Evolutionary conservation across 2,329 filamentous ascomycete genomes (phyloP), one percentile per base, ranked within the genome.

Genomic region (Aaosphaeria arxii): DNA sequence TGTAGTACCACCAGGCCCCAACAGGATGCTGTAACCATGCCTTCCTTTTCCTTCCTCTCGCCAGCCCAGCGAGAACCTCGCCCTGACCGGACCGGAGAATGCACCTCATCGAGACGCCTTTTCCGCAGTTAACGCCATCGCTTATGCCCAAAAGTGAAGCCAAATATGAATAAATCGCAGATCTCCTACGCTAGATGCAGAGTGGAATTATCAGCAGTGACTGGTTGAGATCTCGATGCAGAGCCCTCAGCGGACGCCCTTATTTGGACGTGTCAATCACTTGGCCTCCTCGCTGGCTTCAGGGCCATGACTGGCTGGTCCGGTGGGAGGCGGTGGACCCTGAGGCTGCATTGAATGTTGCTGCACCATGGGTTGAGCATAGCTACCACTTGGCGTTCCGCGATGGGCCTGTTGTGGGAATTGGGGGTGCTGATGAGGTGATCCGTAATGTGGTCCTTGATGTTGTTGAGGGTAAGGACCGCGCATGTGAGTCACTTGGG

Each of bases 301-400:
- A 7, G 64, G 59, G 11, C 53, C 65, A 49, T 69, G 66, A 32
- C 55, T 64, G 31, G 63, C 63, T 30, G 66, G 66, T 5, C 66
- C 68, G 5, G 67, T 60, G 7, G 66, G 66, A 11, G 54, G 52
- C 17, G 17, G 17, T 17, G 62, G 63, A 29, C 55, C 61, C 52
- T 71, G 68, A 44, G 66, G 64, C 17, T 63, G 66, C 47, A 71
- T 63, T 13, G 68, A 71, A 47, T 71, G 69, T 48, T 69, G 64
- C 44, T 67, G 68, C 61, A 71, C 67, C 69, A 72, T 71, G 11
- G 70, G 70, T 44, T 72, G 70, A n/a, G 63, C 59, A 47, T 71
- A 73, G 51, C 56, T 71, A 38, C 62, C 66, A 47, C 68, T 71
- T 7, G 71, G 67, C 4, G 70, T 72, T 42, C 68, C 70, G 35